Evolutionary conservation across 768 basidiomycete species (phyloP).

Genomic region (Leccinum boreale): DNA sequence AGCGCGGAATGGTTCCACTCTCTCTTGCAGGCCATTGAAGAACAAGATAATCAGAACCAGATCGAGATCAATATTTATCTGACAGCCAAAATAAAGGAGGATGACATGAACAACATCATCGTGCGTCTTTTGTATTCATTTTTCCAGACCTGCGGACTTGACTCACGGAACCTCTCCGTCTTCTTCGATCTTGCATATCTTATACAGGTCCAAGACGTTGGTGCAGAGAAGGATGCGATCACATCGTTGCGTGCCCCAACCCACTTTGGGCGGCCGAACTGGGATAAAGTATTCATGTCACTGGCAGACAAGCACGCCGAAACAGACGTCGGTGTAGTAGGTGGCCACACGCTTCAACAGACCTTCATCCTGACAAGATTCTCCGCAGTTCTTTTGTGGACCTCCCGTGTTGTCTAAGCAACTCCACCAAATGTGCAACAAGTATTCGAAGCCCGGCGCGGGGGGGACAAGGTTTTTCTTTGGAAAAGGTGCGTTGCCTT

Average conservation of each 20-base stretch:
- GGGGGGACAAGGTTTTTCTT: constrained; percentile 85
- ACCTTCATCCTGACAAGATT: background rate
- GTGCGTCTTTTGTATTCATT: constrained; percentile 37
- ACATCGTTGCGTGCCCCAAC: constrained; percentile 88
- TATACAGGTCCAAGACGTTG: constrained; percentile 76
- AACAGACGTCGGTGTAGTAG: constrained; percentile 85
- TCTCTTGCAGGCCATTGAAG: constrained; percentile 88
- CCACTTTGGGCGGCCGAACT: constrained; percentile 89
- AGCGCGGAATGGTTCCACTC: constrained; percentile 94
- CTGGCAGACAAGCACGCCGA: constrained; percentile 81
- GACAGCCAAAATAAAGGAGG: constrained; percentile 86
- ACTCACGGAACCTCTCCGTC: background rate
- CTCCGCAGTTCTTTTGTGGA: constrained; percentile 75
- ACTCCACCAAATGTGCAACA: constrained; percentile 79
- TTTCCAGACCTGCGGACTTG: background rate
- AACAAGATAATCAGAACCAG: constrained; percentile 78
- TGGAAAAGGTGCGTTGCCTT: constrained; percentile 65
- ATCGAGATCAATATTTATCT: constrained; percentile 96
- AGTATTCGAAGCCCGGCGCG: constrained; percentile 71
- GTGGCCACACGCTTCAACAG: background rate
- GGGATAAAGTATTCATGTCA: constrained; percentile 70
- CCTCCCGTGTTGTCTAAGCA: constrained; percentile 66
- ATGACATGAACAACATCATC: constrained; percentile 92
- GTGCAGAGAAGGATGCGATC: constrained; percentile 89
- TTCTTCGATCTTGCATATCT: background rate